These are phyloP conservation scores for Cryptococcus amylolentus DNA, from an alignment of 1,284 basidiomycete genomes.

Conservation along the genomic window DNA sequence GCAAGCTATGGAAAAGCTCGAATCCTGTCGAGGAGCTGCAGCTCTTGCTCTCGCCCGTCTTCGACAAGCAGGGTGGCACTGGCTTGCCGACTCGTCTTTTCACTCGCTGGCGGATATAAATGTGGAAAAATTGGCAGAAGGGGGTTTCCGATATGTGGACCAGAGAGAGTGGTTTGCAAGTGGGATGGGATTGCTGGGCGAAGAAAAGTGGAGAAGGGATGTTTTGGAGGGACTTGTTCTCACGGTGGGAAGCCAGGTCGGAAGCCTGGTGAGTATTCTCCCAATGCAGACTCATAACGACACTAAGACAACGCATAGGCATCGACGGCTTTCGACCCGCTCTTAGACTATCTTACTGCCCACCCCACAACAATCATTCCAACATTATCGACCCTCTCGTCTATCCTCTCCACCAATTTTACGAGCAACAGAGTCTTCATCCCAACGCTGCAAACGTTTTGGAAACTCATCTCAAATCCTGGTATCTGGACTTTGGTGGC, in stretches of 20 bases:
- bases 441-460: conserved; percentile 71
- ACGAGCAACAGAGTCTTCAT: conserved; percentile 67
- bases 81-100: neutral
- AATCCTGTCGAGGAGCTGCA: conserved; percentile 78
- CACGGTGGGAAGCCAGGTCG: conserved; percentile 73
- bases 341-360: conserved; percentile 57
- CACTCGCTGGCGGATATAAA: conserved; percentile 34
- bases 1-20: conserved; percentile 85
- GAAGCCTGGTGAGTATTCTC: conserved; percentile 66
- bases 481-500: conserved; percentile 48
- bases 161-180: conserved; percentile 59
- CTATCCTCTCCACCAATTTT: conserved; percentile 54
- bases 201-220: conserved; percentile 52
- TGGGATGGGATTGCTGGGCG: conserved; percentile 63
- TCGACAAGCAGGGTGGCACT: conserved; percentile 33
- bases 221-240: conserved; percentile 70
- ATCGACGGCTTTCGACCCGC: conserved; percentile 12
- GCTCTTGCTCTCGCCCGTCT: conserved; percentile 62
- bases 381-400: conserved; percentile 58
- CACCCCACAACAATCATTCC: conserved; percentile 53
- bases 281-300: neutral
- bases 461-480: conserved; percentile 57
- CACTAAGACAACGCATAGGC: conserved; percentile 2
- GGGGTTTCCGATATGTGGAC: conserved; percentile 60
- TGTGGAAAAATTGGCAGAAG: conserved; percentile 4